These are phyloP conservation scores for Jacaranda copaia DNA, from an alignment of 257 asterid species.

Conservation along the genomic window DNA sequence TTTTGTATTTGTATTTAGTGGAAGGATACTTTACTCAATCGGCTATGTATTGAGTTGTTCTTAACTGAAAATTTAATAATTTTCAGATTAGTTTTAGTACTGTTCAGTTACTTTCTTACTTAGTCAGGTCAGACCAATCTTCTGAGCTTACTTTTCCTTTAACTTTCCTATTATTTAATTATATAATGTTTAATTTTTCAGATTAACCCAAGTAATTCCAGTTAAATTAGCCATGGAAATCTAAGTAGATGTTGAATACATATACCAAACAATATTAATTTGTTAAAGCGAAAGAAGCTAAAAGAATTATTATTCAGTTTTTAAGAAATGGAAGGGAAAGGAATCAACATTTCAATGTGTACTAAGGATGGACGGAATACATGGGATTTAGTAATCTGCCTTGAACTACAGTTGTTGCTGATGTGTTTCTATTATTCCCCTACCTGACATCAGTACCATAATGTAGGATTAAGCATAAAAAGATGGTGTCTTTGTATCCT, in stretches of 20 bases:
- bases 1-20: neutral
- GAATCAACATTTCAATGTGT: neutral
- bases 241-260: too few species aligned
- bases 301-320: too few species aligned
- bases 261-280: too few species aligned
- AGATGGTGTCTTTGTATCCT: neutral
- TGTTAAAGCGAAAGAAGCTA: neutral
- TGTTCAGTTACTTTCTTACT: neutral
- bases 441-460: neutral
- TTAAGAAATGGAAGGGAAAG: too few species aligned
- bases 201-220: too few species aligned
- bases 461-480: neutral
- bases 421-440: neutral
- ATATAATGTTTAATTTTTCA: too few species aligned
- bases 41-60: conserved; percentile 17
- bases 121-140: neutral
- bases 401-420: too few species aligned
- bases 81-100: neutral
- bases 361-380: neutral
- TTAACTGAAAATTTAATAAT: neutral
- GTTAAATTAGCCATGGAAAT: too few species aligned
- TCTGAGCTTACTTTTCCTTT: too few species aligned
- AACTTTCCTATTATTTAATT: too few species aligned
- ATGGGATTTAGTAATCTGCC: too few species aligned
- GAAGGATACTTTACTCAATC: conserved; percentile 11